Conservation (phyloP, 1,284 basidiomycete genomes). For the Inonotus obliquus region DNA sequence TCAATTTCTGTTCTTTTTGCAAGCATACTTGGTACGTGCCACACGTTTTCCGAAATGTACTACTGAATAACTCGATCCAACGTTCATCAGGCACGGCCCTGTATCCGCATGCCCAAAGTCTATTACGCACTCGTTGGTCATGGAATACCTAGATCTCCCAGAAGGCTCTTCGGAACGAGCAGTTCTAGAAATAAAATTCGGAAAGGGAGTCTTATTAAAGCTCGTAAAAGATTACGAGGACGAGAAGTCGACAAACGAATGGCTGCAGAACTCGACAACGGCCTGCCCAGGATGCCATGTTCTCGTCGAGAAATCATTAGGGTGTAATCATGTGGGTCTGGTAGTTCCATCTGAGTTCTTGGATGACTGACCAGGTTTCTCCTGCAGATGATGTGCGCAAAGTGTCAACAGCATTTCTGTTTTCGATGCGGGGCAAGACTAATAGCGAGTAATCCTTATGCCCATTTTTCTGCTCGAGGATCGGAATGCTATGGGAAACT, state of each 20-base stretch:
- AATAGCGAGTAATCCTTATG: slow-evolving; percentile 50
- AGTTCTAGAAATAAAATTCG: slow-evolving; percentile 57
- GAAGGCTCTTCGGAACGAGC: slow-evolving; percentile 44
- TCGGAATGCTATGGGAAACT: slow-evolving; percentile 56
- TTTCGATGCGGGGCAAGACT: slow-evolving; percentile 66
- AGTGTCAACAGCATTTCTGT: slow-evolving; percentile 71
- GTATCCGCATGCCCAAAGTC: slow-evolving; percentile 60
- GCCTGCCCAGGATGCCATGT: slow-evolving; percentile 68
- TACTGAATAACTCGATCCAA: slow-evolving; percentile 4
- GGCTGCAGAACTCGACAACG: slow-evolving; percentile 57
- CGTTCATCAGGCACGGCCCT: slow-evolving; percentile 61
- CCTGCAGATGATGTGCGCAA: slow-evolving; percentile 67
- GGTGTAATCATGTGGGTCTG: slow-evolving; percentile 69
- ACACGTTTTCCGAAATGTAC: background rate
- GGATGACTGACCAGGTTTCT: background rate
- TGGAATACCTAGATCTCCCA: slow-evolving; percentile 53
- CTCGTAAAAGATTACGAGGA: slow-evolving; percentile 60
- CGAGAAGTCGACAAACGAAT: slow-evolving; percentile 60
- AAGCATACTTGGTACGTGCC: slow-evolving; percentile 60
- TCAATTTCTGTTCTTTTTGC: slow-evolving; percentile 72
- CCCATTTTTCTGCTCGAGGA: slow-evolving; percentile 60
- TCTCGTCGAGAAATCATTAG: slow-evolving; percentile 67
- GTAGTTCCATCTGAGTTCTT: background rate
- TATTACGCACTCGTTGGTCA: slow-evolving; percentile 53
- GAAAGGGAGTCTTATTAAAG: slow-evolving; percentile 47